Evolutionary conservation across 352 stramenopile species (phyloP), one percentile per base, ranked within the genome.

Genomic region (Thalassiosira hispida): DNA sequence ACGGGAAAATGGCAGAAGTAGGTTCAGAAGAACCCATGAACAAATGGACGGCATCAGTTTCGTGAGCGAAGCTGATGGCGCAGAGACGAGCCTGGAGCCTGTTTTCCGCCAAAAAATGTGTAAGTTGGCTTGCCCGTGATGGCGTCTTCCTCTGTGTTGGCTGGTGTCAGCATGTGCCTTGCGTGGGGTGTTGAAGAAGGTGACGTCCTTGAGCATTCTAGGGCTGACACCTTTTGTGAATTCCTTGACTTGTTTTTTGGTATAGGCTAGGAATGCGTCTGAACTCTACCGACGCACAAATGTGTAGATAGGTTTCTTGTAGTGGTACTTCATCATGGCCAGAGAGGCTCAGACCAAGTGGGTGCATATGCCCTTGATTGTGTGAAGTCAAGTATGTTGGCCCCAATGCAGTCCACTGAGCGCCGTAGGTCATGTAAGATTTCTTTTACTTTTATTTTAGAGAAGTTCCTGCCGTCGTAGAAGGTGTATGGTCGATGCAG

Each of bases 241-340:
- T 79, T 79, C 46, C 14, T 31, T 14, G 2, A 78, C 35, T 63
- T 78, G 69, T 46, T 72, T 71, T 57, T 71, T 2, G 14, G 73
- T 84, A 55, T 84, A 77, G 1, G 6, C 12, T 0, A 84, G 25
- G 56, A 84, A 84, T 22, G 63, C 76, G 22, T 66, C 20, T 7
- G 51, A 72, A 0, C 14, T 51, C 69, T 61, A 81, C 40, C 76
- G 23, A 29, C 69, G 69, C 76, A 77, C 81, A 20, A 77, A 77
- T 16, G 46, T 73, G 59, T 66, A 67, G n/a, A 65, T 18, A 16
- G 59, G 60, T 12, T 6, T 40, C 5, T 70, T 12, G 14, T 35
- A 61, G 44, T 76, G 62, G 25, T 71, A 76, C 60, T 76, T 77
- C 25, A 60, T 49, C 65, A 78, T 78, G 18, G 74, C 31, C 60